Evolutionary conservation across 2,329 filamentous ascomycete species (phyloP), one percentile per base, ranked within the genome.

Genomic region (Neonectria hederae): DNA sequence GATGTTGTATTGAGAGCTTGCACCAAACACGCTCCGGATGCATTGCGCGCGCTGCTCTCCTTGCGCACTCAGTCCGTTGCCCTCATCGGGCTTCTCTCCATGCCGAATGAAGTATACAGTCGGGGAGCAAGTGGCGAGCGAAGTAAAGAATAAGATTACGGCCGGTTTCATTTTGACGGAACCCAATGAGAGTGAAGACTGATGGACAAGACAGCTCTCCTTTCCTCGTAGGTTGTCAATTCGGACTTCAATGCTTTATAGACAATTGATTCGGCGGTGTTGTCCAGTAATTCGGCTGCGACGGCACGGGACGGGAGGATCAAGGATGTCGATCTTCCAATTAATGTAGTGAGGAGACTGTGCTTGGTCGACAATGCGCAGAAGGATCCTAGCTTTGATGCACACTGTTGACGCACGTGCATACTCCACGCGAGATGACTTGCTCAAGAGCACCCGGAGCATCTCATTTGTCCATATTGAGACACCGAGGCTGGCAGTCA

Each of bases 51-150:
- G 84, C 74, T 87, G 63, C 58, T 82, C 66, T n/a, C 88, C 88
- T 63, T 82, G 70, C 0, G 80, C 68, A 59, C 76, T 86, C 49
- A 90, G 78, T 2, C 86, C 87, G 40, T 79, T 80, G 55, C 83
- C 77, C 4, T 81, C 80, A 40, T 80, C 75, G 1, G 87, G 87
- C 75, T 90, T 90, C 75, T 90, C 88, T 63, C 87, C 88, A 67
- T 90, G 88, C 19, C 87, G 84, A 73, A 90, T 90, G 9, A 90
- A 77, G 72, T 88, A 90, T 32, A 90, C 84, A 0, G 83, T 89
- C 1, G 86, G 82, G 10, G 71, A 66, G 30, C 70, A 69, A 9
- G 67, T 65, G 3, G 67, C 72, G 22, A 73, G 24, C 7, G 66
- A 65, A 9, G 65, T 62, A 22, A 73, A 54, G n/a, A 60, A 55